Evolutionary conservation across 192 early-diverging fungal genomes (phyloP).

Genomic region (Coemansia sp.): DNA sequence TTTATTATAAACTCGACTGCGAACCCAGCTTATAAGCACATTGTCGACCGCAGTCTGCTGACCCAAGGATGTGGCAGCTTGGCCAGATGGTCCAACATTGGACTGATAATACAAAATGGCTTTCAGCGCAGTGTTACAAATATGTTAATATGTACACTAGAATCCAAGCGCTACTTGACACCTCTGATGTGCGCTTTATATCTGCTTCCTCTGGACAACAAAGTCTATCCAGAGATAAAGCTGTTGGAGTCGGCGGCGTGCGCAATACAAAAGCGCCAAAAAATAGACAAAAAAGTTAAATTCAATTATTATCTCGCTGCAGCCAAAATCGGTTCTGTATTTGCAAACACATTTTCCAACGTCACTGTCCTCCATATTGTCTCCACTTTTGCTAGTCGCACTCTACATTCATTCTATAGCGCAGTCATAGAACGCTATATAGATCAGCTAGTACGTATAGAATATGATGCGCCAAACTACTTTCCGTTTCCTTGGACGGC

Average conservation of each 20-base stretch:
- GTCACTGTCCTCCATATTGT: not conserved
- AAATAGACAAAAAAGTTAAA: not conserved
- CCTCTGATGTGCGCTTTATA: not conserved
- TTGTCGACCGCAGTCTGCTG: slow-evolving; percentile 7
- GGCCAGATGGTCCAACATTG: slow-evolving; percentile 1
- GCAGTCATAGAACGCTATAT: not conserved
- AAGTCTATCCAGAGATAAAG: not conserved
- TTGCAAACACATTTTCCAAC: not conserved
- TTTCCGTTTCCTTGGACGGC: not conserved
- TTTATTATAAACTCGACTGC: not conserved
- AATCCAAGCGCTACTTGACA: slow-evolving; percentile 3
- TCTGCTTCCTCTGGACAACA: not conserved
- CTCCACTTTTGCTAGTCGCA: not conserved
- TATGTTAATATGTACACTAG: not conserved
- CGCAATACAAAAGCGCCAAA: not conserved
- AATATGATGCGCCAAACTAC: not conserved
- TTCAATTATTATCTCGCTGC: not conserved
- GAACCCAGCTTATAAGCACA: not conserved
- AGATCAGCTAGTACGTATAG: not conserved
- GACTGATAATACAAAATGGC: not conserved
- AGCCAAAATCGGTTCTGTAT: not conserved
- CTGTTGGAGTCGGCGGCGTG: not conserved
- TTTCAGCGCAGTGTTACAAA: not conserved
- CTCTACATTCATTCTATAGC: not conserved
- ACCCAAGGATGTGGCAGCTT: not conserved